Evolutionary conservation across 1,284 basidiomycete genomes (phyloP).

Genomic region (Puccinia hordei): DNA sequence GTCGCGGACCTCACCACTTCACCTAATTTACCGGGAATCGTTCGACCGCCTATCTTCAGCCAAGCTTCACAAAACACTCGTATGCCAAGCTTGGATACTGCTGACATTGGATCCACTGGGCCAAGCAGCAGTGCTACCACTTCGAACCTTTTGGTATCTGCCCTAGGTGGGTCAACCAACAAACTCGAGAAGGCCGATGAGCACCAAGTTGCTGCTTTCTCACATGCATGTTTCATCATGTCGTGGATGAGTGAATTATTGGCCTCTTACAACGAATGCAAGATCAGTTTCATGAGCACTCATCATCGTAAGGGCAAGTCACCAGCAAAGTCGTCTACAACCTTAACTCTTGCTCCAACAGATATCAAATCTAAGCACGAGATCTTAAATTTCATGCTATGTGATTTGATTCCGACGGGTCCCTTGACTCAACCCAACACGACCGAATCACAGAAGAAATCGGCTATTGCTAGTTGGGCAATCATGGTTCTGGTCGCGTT

Average conservation of each 20-base stretch:
- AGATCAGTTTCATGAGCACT: conserved; percentile 79
- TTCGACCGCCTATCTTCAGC: conserved; percentile 45
- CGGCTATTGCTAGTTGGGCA: conserved; percentile 68
- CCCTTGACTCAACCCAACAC: conserved; percentile 56
- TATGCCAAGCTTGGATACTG: not conserved
- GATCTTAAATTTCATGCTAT: conserved; percentile 73
- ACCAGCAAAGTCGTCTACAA: conserved; percentile 65
- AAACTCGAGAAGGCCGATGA: conserved; percentile 41
- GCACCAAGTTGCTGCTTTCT: conserved; percentile 61
- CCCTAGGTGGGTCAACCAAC: not conserved
- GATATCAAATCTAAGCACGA: conserved; percentile 57
- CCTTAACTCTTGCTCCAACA: conserved; percentile 64
- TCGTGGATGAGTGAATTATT: conserved; percentile 87
- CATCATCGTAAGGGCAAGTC: conserved; percentile 69
- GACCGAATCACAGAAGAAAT: conserved; percentile 58
- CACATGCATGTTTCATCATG: conserved; percentile 85
- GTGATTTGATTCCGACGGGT: conserved; percentile 58
- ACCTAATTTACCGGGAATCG: conserved; percentile 21
- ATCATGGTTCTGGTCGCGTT: conserved; percentile 88
- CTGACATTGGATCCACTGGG: conserved; percentile 5
- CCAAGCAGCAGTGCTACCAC: not conserved
- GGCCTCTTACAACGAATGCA: conserved; percentile 90
- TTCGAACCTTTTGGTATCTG: conserved; percentile 12
- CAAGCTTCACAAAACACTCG: conserved; percentile 19
- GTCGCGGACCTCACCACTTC: conserved; percentile 18